A percentile compares a stretch with the other conserved stretches of the same genome.
phyloP scores from a whole-genome alignment of 306 rosid species.

The Mimosa pudica region DNA sequence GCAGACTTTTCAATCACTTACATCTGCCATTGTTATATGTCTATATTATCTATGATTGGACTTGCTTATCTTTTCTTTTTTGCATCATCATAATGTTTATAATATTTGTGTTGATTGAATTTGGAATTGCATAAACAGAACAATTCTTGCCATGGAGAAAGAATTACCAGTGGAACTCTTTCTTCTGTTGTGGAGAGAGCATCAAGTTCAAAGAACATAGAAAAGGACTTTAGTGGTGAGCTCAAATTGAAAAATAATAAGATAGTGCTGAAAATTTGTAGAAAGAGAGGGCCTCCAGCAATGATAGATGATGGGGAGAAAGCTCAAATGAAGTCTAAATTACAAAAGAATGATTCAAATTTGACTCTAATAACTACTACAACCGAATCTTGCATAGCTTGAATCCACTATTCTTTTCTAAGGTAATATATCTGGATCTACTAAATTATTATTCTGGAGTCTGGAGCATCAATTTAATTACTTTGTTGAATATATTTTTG shows the following conservation, averaged over 20 bases:
- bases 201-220: conserved; percentile 9
- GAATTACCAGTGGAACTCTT: neutral
- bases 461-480: too few species aligned
- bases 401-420: neutral
- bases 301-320: conserved; percentile 1
- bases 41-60: neutral
- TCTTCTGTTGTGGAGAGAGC: conserved; percentile 5
- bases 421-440: neutral
- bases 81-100: neutral
- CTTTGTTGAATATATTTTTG: too few species aligned
- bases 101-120: neutral
- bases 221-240: conserved; percentile 15
- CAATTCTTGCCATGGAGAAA: conserved; percentile 2
- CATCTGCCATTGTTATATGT: neutral
- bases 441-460: too few species aligned
- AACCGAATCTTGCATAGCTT: neutral
- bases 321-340: neutral
- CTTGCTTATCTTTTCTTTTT: neutral
- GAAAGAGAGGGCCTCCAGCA: conserved; percentile 11
- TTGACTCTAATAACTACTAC: neutral
- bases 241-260: conserved; percentile 8
- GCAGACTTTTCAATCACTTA: neutral
- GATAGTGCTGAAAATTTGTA: conserved; percentile 9
- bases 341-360: conserved; percentile 7
- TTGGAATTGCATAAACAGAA: conserved; percentile 24